Base-by-base conservation (phyloP, 176 grass and related monocot species). In the Oryza brachyantha region DNA sequence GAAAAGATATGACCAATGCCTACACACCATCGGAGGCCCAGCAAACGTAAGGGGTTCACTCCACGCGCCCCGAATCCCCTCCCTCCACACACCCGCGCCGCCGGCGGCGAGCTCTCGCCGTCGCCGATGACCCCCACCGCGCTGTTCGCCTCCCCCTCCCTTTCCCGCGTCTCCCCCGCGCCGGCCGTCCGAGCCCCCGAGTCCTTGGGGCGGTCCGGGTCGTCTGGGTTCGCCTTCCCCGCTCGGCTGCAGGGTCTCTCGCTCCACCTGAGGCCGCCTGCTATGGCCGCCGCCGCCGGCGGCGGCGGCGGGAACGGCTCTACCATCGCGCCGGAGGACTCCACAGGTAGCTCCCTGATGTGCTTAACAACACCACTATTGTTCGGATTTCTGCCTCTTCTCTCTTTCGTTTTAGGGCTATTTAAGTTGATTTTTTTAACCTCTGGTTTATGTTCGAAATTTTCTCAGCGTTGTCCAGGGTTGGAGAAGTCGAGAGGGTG, bases 401-500 rank as follows among this genome's bases (percentile, higher is more conserved):
- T 8, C 52, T 57, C 52, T 57, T 8, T 10, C 10, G 21, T 57
- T 9, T 57, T 21, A 24, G 10, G 19, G 55, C 39, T 21, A 10
- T 65, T 48, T 8, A 37, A 45, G 32, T 37, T 27, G 16, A 29
- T 17, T 42, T 48, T 60, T 66, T n/a, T n/a, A n/a, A 8, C 11
- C 64, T 27, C 52, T 78, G 61, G 61, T 1, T 1, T 43, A 7
- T 48, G n/a, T 36, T 80, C 1, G 68, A n/a, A 70, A 61, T 46
- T n/a, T n/a, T 8, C 85, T 24, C 55, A 78, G 75, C 65, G 64
- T 78, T 74, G 11, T 83, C 24, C 81, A 79, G 92, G 77, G 29
- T 91, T 75, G 88, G 85, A 72, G 96, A 95, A 72, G 86, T 98
- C 32, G 89, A 89, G 82, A 81, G 96, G 50, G 84, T 89, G 17